Conservation (phyloP, 768 basidiomycete genomes). For the Suillus cothurnatus region DNA sequence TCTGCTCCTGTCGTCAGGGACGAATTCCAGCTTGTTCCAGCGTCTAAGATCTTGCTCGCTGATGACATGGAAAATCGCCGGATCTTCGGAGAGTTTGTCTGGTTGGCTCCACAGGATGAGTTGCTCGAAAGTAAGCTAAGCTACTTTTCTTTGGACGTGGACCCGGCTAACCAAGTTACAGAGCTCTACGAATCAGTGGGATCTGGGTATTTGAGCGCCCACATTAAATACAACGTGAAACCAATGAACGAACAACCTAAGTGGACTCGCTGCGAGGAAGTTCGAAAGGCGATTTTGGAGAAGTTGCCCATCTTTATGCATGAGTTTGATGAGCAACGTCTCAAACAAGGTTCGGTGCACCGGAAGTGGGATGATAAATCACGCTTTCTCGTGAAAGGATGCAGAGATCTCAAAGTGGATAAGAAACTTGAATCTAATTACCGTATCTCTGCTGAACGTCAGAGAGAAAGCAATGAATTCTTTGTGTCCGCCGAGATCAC, state of each 20-base stretch:
- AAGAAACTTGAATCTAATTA: constrained; percentile 57
- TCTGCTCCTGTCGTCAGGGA: constrained; percentile 13
- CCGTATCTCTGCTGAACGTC: neutral
- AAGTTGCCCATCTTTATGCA: constrained; percentile 85
- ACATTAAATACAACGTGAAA: constrained; percentile 75
- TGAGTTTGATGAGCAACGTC: constrained; percentile 66
- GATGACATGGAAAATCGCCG: constrained; percentile 80
- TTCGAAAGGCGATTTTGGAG: constrained; percentile 66
- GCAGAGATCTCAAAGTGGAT: constrained; percentile 57
- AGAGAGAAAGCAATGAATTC: constrained; percentile 30
- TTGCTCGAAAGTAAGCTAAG: constrained; percentile 67
- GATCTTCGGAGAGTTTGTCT: constrained; percentile 70
- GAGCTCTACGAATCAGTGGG: constrained; percentile 77
- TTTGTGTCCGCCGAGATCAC: constrained; percentile 57
- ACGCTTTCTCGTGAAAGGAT: constrained; percentile 67
- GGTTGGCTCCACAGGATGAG: constrained; percentile 83
- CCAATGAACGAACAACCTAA: constrained; percentile 47
- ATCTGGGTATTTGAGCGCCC: constrained; percentile 62
- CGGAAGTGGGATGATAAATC: constrained; percentile 57
- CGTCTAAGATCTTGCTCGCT: constrained; percentile 71
- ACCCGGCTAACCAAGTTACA: constrained; percentile 22
- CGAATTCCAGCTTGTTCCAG: constrained; percentile 64
- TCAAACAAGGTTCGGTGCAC: constrained; percentile 49
- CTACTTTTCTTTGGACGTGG: too few relatives aligned
- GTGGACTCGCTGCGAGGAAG: constrained; percentile 41